Evolutionary conservation across 2,329 filamentous ascomycete species (phyloP).

Genomic region (Sporothrix phasma): DNA sequence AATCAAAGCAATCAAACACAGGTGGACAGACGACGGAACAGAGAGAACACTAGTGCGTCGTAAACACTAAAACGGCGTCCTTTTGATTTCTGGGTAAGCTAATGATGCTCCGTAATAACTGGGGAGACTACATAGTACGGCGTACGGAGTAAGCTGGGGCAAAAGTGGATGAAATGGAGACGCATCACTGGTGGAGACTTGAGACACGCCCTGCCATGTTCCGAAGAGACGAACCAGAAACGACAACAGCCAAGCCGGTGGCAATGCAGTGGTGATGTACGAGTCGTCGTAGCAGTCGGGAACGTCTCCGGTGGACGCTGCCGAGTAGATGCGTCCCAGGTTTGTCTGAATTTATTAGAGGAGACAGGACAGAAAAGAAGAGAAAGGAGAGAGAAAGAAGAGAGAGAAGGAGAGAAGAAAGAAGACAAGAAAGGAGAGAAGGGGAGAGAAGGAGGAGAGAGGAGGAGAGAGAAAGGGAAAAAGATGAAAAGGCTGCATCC

Average conservation of each 20-base stretch:
- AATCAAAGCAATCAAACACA: background rate
- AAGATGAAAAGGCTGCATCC: too few species aligned
- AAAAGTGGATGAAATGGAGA: background rate
- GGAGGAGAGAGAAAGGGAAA: too few species aligned
- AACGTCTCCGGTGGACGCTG: slow-evolving; percentile 6
- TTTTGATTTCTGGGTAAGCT: slow-evolving; percentile 11
- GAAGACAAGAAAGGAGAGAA: too few species aligned
- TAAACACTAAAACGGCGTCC: background rate
- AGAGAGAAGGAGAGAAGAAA: too few species aligned
- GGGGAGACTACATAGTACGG: too few species aligned
- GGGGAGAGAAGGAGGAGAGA: too few species aligned
- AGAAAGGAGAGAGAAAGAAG: background rate
- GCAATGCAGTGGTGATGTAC: background rate
- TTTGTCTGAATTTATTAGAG: background rate
- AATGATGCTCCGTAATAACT: background rate
- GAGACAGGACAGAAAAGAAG: background rate
- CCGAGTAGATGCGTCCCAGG: background rate
- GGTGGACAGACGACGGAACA: background rate
- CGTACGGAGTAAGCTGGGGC: too few species aligned
- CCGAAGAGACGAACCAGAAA: background rate
- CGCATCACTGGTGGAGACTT: background rate
- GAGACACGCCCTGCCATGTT: background rate
- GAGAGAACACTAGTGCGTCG: background rate
- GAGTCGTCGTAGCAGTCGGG: slow-evolving; percentile 6
- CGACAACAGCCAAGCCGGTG: background rate